These are phyloP conservation scores for Microthyrium microscopicum DNA, from an alignment of 2,329 filamentous ascomycete genomes.

Conservation along the genomic window DNA sequence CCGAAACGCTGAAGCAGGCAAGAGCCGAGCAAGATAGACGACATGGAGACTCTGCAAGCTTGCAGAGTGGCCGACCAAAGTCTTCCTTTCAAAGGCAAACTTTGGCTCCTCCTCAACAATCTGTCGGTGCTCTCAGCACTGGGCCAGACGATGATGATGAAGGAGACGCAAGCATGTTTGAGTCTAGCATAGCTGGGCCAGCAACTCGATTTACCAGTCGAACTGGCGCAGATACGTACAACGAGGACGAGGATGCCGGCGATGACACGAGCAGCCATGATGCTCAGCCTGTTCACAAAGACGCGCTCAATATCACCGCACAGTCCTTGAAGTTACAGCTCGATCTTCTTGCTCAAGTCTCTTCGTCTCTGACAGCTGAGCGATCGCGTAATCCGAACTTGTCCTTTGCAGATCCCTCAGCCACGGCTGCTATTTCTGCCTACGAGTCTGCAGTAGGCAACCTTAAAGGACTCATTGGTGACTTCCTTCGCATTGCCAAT, in stretches of 20 bases:
- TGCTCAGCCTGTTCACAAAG: slow-evolving; percentile 57
- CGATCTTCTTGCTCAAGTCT: slow-evolving; percentile 75
- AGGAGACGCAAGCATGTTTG: slow-evolving; percentile 36
- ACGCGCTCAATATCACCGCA: slow-evolving; percentile 92
- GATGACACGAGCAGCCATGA: slow-evolving; percentile 71
- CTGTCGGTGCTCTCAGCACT: background rate
- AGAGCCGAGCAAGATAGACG: slow-evolving; percentile 55
- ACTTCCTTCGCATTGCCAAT: slow-evolving; percentile 78
- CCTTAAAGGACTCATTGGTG: slow-evolving; percentile 66
- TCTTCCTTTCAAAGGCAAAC: background rate
- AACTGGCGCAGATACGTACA: slow-evolving; percentile 42
- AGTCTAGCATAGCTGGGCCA: slow-evolving; percentile 38
- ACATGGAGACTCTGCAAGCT: slow-evolving; percentile 25
- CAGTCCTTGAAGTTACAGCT: slow-evolving; percentile 88
- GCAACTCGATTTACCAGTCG: slow-evolving; percentile 32
- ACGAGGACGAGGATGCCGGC: slow-evolving; percentile 56
- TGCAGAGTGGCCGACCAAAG: slow-evolving; percentile 18
- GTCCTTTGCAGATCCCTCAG: slow-evolving; percentile 57
- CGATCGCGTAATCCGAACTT: slow-evolving; percentile 51
- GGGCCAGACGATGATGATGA: slow-evolving; percentile 32
- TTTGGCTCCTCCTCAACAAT: slow-evolving; percentile 1
- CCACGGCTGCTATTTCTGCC: slow-evolving; percentile 61
- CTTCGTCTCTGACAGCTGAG: slow-evolving; percentile 62
- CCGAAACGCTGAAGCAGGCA: slow-evolving; percentile 60
- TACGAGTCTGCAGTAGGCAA: slow-evolving; percentile 86